Percentiles rank a stretch among this genome's conserved stretches.
These are phyloP conservation scores for Symbiotaphrina buchneri DNA, from an alignment of 495 filamentous ascomycete species.

Conservation along the genomic window DNA sequence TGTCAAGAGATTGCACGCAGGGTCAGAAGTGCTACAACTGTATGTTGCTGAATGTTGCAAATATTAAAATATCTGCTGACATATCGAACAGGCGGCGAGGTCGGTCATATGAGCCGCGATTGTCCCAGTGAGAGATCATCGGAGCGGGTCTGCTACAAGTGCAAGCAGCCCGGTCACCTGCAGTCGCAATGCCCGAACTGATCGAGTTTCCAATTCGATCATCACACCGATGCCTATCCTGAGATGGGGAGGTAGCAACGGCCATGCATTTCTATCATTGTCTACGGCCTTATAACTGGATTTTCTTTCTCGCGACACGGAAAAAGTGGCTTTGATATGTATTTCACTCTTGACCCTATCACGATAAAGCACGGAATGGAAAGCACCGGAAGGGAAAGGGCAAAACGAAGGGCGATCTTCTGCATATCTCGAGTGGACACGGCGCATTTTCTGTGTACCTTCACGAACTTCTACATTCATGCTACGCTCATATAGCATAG, in stretches of 20 bases:
- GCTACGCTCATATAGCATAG: no score
- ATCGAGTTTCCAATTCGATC: slow-evolving; percentile 4
- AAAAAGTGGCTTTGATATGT: not conserved
- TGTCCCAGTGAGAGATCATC: slow-evolving; percentile 73
- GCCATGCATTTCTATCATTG: slow-evolving; percentile 1
- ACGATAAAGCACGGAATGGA: no score
- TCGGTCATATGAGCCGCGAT: slow-evolving; percentile 84
- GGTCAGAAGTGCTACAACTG: slow-evolving; percentile 99
- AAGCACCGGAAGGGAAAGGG: no score
- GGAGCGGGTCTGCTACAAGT: slow-evolving; percentile 97
- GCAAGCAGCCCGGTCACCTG: slow-evolving; percentile 94
- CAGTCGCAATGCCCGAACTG: slow-evolving; percentile 79
- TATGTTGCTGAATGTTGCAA: slow-evolving; percentile 11
- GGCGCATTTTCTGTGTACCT: no score
- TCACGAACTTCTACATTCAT: no score
- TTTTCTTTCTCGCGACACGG: not conserved
- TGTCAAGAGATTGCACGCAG: slow-evolving; percentile 94
- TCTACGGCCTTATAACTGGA: not conserved
- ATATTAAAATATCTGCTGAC: not conserved
- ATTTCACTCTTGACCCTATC: no score
- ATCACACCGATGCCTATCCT: not conserved
- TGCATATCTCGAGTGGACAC: no score
- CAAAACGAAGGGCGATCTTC: no score
- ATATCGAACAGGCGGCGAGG: slow-evolving; percentile 40
- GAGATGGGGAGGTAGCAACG: not conserved